A percentile compares a stretch with the other conserved stretches of the same genome.
phyloP scores from a whole-genome alignment of 306 rosid genomes.

The Datisca glomerata region DNA sequence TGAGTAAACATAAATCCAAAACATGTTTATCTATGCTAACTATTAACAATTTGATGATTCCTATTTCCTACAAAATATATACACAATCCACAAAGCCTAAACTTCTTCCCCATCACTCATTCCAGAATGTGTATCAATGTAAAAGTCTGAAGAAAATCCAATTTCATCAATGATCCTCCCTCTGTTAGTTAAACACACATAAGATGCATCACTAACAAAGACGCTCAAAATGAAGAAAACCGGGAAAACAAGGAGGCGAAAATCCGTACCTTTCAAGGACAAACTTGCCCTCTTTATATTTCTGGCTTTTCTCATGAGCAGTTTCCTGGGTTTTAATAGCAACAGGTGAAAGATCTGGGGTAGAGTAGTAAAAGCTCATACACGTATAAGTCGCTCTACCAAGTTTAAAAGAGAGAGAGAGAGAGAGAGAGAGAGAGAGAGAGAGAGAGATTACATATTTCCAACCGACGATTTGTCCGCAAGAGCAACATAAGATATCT shows the following conservation, averaged over 20 bases:
- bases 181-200: conserved; percentile 26
- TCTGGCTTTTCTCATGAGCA: conserved; percentile 75
- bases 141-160: conserved; percentile 52
- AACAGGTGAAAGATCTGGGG: neutral
- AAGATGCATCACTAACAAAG: neutral
- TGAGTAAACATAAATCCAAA: no score
- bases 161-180: conserved; percentile 67
- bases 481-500: conserved; percentile 76
- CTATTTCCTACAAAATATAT: no score
- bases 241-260: neutral
- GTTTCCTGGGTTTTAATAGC: conserved; percentile 33
- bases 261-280: conserved; percentile 73
- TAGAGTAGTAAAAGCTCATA: neutral
- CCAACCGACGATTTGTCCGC: conserved; percentile 96
- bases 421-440: conserved; percentile 6
- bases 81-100: no score
- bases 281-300: conserved; percentile 87
- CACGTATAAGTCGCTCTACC: neutral
- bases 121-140: conserved; percentile 34
- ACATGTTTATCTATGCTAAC: no score
- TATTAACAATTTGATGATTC: no score
- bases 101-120: conserved; percentile 67
- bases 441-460: conserved; percentile 57
- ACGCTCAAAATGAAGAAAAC: conserved; percentile 10
- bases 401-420: neutral